Conservation (phyloP, 495 filamentous ascomycete genomes). For the Tirmania nivea region DNA sequence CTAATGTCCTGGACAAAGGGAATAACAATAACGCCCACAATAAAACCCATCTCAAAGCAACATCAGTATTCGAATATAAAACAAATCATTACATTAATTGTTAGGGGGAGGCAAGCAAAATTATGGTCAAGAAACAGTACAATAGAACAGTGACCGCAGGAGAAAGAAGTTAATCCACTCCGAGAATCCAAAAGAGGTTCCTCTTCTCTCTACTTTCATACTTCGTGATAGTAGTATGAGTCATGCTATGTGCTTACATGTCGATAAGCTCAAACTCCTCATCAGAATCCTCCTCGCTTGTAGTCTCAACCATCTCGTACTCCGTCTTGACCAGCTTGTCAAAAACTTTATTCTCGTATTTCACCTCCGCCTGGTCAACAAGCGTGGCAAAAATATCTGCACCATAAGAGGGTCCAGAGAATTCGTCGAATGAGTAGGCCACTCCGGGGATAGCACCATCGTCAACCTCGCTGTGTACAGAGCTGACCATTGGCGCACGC, state of each 20-base stretch:
- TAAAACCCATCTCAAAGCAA: no score
- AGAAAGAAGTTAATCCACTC: no score
- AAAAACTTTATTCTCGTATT: background rate
- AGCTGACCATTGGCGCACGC: background rate
- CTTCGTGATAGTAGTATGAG: no score
- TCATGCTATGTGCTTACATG: background rate
- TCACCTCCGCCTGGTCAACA: background rate
- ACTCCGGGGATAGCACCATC: background rate
- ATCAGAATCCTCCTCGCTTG: background rate
- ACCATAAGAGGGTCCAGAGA: background rate
- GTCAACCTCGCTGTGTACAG: background rate
- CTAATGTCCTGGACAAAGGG: no score
- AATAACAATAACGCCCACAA: no score
- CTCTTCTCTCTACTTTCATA: background rate
- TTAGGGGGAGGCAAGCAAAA: no score
- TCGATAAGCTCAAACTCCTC: background rate
- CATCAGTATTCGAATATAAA: no score
- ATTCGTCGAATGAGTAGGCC: background rate
- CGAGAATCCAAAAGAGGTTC: no score
- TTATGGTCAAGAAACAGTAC: no score
- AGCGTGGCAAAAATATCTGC: background rate
- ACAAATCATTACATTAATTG: no score
- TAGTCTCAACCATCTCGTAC: background rate
- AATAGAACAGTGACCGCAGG: no score
- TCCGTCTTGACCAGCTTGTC: background rate